Base-by-base conservation (phyloP, 2,329 filamentous ascomycete genomes). In the Colletotrichum echinochloae region DNA sequence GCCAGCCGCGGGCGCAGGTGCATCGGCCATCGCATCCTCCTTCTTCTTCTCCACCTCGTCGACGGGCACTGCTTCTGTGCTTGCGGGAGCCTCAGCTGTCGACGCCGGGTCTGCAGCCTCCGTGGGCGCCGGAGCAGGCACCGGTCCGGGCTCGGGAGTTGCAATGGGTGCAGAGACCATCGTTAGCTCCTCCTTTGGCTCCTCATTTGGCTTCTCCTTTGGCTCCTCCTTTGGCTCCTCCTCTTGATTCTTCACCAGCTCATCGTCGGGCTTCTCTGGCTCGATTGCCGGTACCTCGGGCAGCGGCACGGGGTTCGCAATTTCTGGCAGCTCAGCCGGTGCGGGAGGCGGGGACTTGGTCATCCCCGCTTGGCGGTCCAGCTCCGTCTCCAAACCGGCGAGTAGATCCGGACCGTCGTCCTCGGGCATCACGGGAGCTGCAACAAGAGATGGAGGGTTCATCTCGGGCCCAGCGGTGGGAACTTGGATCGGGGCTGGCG, bases 351-450 rank as follows among this genome's bases (percentile, higher is more conserved):
- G 59, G 9, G 69, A 69, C 54, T 65, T 69, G 60, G 41, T 56
- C 3, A 63, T 55, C 41, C 60, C 72, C 4, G 52, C 70, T 39
- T 73, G 70, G 28, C 70, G 70, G 46, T 72, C 60, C 12, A 73
- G 59, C 18, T 72, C 72, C 23, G 70, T 72, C 61, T 73, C 72
- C 30, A 73, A 33, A 14, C 72, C 72, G 9, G 72, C 65, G 4
- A 73, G 59, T 62, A 73, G 60, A 51, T 73, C 72, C 5, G 72
- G 72, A 7, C 70, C 72, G 3, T 73, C 70, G 23, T 73, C 70
- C 26, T 44, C 44, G 28, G 71, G 35, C 2, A 59, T 23, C 23
- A 61, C 30, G 1, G 57, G 55, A 6, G 60, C 65, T 37, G 60
- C 33, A 14, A 35, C 61, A 12, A 30, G 33, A 2, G 56, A 37